Conservation (phyloP, 2,329 filamentous ascomycete species). For the Hymenotorrendiella dingleyae region DNA sequence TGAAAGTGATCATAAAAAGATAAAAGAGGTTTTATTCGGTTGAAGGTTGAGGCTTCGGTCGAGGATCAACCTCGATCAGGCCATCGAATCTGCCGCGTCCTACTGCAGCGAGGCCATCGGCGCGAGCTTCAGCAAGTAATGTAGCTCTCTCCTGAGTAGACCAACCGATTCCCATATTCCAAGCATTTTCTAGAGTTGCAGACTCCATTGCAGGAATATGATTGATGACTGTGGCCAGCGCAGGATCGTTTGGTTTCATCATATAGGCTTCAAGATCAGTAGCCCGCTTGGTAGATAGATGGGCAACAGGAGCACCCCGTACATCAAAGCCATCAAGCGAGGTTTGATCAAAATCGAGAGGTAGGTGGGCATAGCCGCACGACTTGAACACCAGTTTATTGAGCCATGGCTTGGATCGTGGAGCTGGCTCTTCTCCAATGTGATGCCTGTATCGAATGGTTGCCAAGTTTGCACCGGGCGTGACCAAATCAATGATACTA, state of each 20-base stretch:
- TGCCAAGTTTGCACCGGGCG: constrained; percentile 39
- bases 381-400: constrained; percentile 25
- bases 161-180: constrained; percentile 24
- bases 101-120: constrained; percentile 23
- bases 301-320: constrained; percentile 4
- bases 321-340: constrained; percentile 14
- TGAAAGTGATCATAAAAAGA: too few species aligned
- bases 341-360: constrained; percentile 28
- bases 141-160: constrained; percentile 2
- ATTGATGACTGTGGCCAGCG: constrained; percentile 23
- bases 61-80: constrained; percentile 15
- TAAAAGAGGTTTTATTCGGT: too few species aligned
- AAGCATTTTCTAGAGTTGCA: constrained; percentile 23
- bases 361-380: constrained; percentile 28
- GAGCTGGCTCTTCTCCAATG: constrained; percentile 24
- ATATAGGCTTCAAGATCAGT: constrained; percentile 24
- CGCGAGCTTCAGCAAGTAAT: constrained; percentile 14
- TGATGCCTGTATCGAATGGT: constrained; percentile 35
- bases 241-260: constrained; percentile 27
- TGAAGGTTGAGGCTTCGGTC: neutral
- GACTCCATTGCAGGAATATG: constrained; percentile 20
- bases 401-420: constrained; percentile 16
- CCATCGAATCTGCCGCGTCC: constrained; percentile 27
- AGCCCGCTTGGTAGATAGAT: constrained; percentile 19
- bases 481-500: constrained; percentile 42